Percentiles rank a stretch among this genome's conserved stretches.
Evolutionary conservation across 495 filamentous ascomycete species (phyloP).

Genomic region (Lasiosphaeris hirsuta): DNA sequence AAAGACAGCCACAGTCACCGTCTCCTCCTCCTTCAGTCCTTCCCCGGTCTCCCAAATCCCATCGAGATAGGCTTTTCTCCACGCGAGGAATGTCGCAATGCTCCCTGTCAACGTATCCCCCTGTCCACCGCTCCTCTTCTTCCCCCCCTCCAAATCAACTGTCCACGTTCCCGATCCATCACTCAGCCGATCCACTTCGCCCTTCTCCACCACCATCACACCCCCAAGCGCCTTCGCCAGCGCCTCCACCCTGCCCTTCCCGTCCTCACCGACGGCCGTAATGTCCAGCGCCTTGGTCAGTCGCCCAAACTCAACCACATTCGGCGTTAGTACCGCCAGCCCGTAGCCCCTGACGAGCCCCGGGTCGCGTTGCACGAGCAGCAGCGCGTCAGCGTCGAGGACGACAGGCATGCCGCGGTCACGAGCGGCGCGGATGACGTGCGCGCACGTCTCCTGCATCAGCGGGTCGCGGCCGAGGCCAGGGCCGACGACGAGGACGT

Average conservation of each 20-base stretch:
- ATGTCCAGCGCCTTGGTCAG: slow-evolving; percentile 62
- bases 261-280: slow-evolving; percentile 30
- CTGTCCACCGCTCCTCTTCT: slow-evolving; percentile 90
- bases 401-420: slow-evolving; percentile 74
- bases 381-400: slow-evolving; percentile 87
- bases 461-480: slow-evolving; percentile 85
- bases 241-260: slow-evolving; percentile 59
- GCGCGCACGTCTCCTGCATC: slow-evolving; percentile 81
- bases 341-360: slow-evolving; percentile 75
- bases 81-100: slow-evolving; percentile 83
- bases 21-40: slow-evolving; percentile 56
- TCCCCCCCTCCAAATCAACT: slow-evolving; percentile 71
- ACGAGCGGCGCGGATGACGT: slow-evolving; percentile 76
- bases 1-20: slow-evolving; percentile 75
- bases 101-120: slow-evolving; percentile 93
- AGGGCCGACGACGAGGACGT: slow-evolving; percentile 91
- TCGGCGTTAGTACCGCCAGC: slow-evolving; percentile 88
- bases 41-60: slow-evolving; percentile 70
- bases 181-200: slow-evolving; percentile 76
- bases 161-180: slow-evolving; percentile 73
- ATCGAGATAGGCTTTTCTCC: slow-evolving; percentile 81
- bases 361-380: slow-evolving; percentile 70
- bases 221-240: slow-evolving; percentile 78
- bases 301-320: slow-evolving; percentile 87
- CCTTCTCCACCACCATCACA: slow-evolving; percentile 89